phyloP scores from a whole-genome alignment of 495 filamentous ascomycete genomes.

The Trichocladium uniseriatum region DNA sequence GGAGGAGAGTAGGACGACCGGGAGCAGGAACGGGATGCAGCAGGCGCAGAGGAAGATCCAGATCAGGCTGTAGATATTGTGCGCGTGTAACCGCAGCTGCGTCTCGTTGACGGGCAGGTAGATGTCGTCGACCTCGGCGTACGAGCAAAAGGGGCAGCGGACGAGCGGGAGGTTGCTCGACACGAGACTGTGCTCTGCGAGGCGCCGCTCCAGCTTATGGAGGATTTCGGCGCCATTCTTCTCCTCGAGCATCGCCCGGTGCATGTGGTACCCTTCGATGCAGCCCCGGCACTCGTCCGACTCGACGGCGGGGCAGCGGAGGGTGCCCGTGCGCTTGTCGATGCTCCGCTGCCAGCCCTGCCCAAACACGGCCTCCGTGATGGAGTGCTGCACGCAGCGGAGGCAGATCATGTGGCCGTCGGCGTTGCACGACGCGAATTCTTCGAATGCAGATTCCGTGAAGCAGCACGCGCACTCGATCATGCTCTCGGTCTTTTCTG shows the following conservation, averaged over 20 bases:
- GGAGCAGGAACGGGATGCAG: constrained; percentile 45
- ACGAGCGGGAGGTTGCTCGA: constrained; percentile 66
- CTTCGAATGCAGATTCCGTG: constrained; percentile 66
- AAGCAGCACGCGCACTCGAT: constrained; percentile 93
- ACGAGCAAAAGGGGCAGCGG: constrained; percentile 82
- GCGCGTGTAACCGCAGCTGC: constrained; percentile 42
- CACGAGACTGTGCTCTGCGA: constrained; percentile 61
- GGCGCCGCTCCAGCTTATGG: constrained; percentile 63
- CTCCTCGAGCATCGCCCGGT: constrained; percentile 57
- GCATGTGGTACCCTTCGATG: constrained; percentile 58
- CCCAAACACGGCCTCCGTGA: constrained; percentile 80
- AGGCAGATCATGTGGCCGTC: constrained; percentile 79
- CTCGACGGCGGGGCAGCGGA: constrained; percentile 72
- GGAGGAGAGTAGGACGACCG: constrained; percentile 32
- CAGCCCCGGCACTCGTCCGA: constrained; percentile 61
- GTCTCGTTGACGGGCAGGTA: constrained; percentile 46
- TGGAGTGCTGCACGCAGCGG: constrained; percentile 66
- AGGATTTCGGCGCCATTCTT: constrained; percentile 60
- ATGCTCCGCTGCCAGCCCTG: constrained; percentile 84
- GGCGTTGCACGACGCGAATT: constrained; percentile 63
- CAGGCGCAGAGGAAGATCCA: constrained; percentile 33
- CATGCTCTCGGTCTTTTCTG: constrained; percentile 56
- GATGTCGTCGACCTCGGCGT: constrained; percentile 78
- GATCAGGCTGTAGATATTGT: constrained; percentile 37
- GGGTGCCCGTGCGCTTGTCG: constrained; percentile 54